phyloP scores from a whole-genome alignment of 306 rosid species.

The Cicer arietinum region DNA sequence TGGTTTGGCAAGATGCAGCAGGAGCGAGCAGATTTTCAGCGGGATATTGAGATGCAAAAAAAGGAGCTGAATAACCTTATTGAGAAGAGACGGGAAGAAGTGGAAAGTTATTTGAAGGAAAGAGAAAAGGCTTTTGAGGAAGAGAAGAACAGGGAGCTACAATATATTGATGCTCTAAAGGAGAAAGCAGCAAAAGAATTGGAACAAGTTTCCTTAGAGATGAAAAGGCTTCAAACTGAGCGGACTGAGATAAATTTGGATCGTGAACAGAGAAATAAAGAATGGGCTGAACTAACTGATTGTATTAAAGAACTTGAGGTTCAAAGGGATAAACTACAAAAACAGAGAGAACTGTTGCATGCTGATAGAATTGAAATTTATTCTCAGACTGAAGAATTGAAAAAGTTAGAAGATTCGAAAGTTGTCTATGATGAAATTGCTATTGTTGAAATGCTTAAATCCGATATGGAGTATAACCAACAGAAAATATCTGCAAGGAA shows the following conservation, averaged over 20 bases:
- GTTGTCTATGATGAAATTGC: slow-evolving; percentile 67
- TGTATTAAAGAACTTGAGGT: slow-evolving; percentile 85
- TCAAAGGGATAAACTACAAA: slow-evolving; percentile 86
- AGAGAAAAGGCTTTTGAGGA: slow-evolving; percentile 74
- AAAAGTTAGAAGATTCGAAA: slow-evolving; percentile 72
- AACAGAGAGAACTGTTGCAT: slow-evolving; percentile 89
- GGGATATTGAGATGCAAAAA: slow-evolving; percentile 79
- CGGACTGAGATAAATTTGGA: slow-evolving; percentile 81
- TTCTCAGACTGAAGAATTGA: slow-evolving; percentile 74
- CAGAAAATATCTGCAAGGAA: slow-evolving; percentile 56
- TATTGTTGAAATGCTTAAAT: slow-evolving; percentile 56
- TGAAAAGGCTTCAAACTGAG: slow-evolving; percentile 81
- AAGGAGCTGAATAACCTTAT: slow-evolving; percentile 78
- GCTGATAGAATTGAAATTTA: slow-evolving; percentile 76
- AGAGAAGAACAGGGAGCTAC: slow-evolving; percentile 76
- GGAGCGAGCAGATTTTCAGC: slow-evolving; percentile 80
- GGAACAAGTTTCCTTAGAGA: slow-evolving; percentile 77
- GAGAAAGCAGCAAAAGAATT: slow-evolving; percentile 74
- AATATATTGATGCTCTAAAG: slow-evolving; percentile 62
- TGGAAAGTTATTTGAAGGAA: slow-evolving; percentile 81
- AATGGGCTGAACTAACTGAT: slow-evolving; percentile 87
- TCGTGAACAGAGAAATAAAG: slow-evolving; percentile 79
- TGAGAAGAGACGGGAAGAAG: slow-evolving; percentile 88
- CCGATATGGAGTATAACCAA: slow-evolving; percentile 59
- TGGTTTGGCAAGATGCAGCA: slow-evolving; percentile 89